A percentile compares a stretch with the other conserved stretches of the same genome.
Conservation (phyloP, 202 grass and related monocot genomes). For the Sporobolus alterniflorus region DNA sequence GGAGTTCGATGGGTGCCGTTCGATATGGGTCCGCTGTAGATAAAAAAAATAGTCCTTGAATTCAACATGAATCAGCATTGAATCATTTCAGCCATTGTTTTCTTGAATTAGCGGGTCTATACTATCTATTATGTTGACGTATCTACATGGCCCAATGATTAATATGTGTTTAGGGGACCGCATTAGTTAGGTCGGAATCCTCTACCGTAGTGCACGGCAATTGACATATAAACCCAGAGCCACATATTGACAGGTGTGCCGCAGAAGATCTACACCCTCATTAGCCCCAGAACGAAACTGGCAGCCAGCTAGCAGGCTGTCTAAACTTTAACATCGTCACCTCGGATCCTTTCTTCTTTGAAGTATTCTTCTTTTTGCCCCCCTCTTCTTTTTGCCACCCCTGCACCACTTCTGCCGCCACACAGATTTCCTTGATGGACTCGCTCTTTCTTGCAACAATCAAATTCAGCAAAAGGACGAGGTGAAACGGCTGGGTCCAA, state of each 20-base stretch:
- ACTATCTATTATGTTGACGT: background rate
- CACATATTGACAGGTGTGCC: too few species aligned
- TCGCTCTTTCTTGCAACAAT: constrained; percentile 30
- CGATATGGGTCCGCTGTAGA: too few species aligned
- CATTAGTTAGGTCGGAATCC: too few species aligned
- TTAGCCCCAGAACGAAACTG: too few species aligned
- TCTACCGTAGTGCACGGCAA: too few species aligned
- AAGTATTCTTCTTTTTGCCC: background rate
- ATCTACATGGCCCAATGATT: background rate
- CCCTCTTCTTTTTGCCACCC: background rate
- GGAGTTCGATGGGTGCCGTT: background rate
- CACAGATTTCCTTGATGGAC: constrained; percentile 6
- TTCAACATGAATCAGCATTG: too few species aligned
- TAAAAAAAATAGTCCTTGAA: too few species aligned
- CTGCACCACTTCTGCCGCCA: constrained; percentile 3
- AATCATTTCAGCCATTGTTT: too few species aligned
- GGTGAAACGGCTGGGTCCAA: constrained; percentile 5
- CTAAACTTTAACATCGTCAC: constrained; percentile 38
- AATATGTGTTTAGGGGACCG: background rate
- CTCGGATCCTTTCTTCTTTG: too few species aligned
- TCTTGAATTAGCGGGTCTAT: background rate
- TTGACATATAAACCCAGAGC: too few species aligned
- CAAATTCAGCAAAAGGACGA: constrained; percentile 14
- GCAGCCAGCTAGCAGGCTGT: too few species aligned
- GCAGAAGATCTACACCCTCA: too few species aligned